A percentile compares a stretch with the other conserved stretches of the same genome.
Conservation (phyloP, 352 stramenopile genomes). For the Pythium aristosporum region DNA sequence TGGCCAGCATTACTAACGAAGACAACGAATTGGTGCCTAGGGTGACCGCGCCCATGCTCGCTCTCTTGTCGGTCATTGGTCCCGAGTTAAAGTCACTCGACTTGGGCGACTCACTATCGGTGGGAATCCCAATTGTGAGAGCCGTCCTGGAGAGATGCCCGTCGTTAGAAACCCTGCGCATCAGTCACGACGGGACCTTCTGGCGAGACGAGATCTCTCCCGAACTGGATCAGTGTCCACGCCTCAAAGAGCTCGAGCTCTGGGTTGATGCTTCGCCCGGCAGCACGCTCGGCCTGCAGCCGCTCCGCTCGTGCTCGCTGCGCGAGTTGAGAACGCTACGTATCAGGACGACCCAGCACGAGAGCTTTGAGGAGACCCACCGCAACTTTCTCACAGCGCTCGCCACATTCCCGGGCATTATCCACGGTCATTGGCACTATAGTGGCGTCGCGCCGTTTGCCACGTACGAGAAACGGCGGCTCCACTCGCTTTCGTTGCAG, state of each 20-base stretch:
- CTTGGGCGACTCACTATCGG: background rate
- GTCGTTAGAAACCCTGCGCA: background rate
- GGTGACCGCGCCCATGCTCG: background rate
- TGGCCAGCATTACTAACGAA: background rate
- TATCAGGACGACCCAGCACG: background rate
- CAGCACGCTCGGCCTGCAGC: background rate
- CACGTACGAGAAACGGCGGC: conserved; percentile 8
- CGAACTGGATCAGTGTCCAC: background rate
- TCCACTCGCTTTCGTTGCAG: conserved; percentile 8
- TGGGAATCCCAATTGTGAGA: background rate
- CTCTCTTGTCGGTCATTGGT: background rate
- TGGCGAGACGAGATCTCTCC: background rate
- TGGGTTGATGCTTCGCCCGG: background rate
- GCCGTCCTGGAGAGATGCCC: background rate
- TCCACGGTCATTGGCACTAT: background rate
- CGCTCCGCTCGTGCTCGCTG: background rate
- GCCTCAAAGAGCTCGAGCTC: background rate
- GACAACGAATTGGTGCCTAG: background rate
- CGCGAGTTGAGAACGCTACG: background rate
- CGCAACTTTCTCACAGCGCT: background rate
- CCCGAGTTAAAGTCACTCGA: conserved; percentile 1
- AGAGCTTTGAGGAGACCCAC: conserved; percentile 1
- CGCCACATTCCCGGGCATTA: conserved; percentile 3
- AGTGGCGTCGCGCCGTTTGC: background rate
- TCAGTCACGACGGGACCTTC: conserved; percentile 1